Conservation (phyloP, 306 rosid species). For the Vigna angularis region DNA sequence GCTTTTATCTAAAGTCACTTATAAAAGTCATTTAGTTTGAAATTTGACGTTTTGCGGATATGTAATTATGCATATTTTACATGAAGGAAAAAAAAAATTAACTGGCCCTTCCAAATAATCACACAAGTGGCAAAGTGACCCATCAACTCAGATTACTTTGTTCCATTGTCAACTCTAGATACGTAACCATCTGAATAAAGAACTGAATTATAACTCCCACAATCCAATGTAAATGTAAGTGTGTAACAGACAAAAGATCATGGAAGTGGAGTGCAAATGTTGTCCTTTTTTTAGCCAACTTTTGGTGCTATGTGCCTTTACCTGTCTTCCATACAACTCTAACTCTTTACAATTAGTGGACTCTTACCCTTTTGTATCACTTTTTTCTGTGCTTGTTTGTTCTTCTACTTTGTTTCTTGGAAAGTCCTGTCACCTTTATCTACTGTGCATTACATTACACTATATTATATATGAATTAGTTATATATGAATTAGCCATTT, state of each 20-base stretch:
- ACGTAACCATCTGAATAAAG: conserved; percentile 9
- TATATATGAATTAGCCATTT: conserved; percentile 49
- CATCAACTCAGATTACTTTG: neutral
- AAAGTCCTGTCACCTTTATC: conserved; percentile 25
- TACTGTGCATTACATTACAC: conserved; percentile 9
- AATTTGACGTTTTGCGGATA: too few relatives aligned
- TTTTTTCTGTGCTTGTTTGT: conserved; percentile 10
- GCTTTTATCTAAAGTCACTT: too few relatives aligned
- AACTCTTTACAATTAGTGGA: conserved; percentile 43
- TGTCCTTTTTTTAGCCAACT: conserved; percentile 25
- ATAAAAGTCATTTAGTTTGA: too few relatives aligned
- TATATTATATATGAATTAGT: conserved; percentile 48
- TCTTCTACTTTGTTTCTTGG: conserved; percentile 36
- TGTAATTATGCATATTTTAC: too few relatives aligned
- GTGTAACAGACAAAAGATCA: conserved; percentile 21
- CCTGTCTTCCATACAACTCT: conserved; percentile 49
- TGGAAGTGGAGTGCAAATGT: conserved; percentile 37
- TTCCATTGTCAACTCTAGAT: conserved; percentile 27
- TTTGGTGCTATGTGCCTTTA: conserved; percentile 42
- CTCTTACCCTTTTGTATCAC: neutral
- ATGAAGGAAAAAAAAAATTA: too few relatives aligned
- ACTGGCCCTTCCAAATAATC: too few relatives aligned
- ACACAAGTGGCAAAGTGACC: neutral
- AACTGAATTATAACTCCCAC: conserved; percentile 31
- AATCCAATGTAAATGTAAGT: neutral